These are phyloP conservation scores for Apiotrichum gracile DNA, from an alignment of 1,284 basidiomycete species.

Conservation along the genomic window DNA sequence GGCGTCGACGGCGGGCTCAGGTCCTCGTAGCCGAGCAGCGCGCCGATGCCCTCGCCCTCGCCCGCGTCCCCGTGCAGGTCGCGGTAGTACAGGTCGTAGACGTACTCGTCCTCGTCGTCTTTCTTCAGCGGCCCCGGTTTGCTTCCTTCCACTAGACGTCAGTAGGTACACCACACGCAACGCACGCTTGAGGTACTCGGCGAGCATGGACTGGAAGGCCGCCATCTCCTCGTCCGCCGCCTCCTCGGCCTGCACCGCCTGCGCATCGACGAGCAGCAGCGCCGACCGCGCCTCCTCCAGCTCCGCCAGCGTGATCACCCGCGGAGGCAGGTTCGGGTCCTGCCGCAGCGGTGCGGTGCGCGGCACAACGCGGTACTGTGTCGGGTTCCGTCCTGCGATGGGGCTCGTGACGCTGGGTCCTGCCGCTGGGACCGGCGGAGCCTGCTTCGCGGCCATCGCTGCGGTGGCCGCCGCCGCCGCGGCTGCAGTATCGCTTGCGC, in stretches of 20 bases:
- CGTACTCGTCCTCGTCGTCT: constrained; percentile 44
- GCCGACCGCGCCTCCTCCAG: constrained; percentile 17
- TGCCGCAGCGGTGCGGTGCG: constrained; percentile 18
- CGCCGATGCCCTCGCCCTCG: constrained; percentile 7
- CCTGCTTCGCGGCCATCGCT: background rate
- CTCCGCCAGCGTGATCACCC: constrained; percentile 34
- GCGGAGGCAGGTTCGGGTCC: constrained; percentile 26
- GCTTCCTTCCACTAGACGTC: constrained; percentile 15
- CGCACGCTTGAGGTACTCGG: constrained; percentile 43
- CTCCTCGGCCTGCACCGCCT: constrained; percentile 27
- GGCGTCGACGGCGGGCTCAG: constrained; percentile 33
- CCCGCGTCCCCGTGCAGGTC: constrained; percentile 20
- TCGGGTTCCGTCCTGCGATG: background rate
- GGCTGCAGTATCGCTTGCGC: background rate
- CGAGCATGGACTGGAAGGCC: constrained; percentile 45
- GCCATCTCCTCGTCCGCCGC: constrained; percentile 41
- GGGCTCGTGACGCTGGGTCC: background rate
- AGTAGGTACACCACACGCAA: background rate
- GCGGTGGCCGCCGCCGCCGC: background rate
- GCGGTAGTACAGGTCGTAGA: constrained; percentile 48
- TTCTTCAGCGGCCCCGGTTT: background rate
- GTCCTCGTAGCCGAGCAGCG: constrained; percentile 37
- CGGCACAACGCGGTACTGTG: constrained; percentile 37
- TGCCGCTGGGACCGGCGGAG: background rate
- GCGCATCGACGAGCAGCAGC: constrained; percentile 41